phyloP scores from a whole-genome alignment of 768 basidiomycete genomes.

The Lactarius hengduanensis region DNA sequence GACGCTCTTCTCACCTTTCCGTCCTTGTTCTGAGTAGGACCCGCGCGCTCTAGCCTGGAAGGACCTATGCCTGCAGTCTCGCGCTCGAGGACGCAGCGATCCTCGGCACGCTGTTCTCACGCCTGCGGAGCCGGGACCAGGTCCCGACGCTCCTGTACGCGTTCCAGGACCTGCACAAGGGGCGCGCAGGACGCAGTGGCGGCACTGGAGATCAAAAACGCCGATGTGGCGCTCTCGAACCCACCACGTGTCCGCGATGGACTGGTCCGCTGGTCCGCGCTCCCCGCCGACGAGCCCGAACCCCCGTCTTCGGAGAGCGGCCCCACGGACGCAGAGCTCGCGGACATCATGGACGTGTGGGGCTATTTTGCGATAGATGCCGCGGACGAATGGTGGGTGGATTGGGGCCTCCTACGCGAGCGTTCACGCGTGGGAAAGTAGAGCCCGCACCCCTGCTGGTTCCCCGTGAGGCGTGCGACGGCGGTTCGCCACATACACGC shows the following conservation, averaged over 20 bases:
- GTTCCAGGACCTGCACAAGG: conserved; percentile 32
- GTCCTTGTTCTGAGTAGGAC: neutral
- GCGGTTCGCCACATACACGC: neutral
- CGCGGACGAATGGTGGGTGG: conserved; percentile 29
- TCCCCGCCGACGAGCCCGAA: conserved; percentile 3
- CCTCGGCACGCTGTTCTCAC: conserved; percentile 35
- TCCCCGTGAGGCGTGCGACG: neutral
- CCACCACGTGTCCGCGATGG: conserved; percentile 16
- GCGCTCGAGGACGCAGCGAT: conserved; percentile 35
- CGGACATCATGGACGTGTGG: conserved; percentile 24
- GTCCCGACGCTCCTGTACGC: conserved; percentile 32
- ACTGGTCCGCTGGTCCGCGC: conserved; percentile 14
- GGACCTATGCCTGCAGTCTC: conserved; percentile 34
- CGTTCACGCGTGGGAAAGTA: conserved; percentile 3
- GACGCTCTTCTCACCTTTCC: neutral
- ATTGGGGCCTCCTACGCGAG: conserved; percentile 27
- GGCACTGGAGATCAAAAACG: conserved; percentile 14
- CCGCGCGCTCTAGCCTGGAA: conserved; percentile 35
- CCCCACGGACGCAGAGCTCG: conserved; percentile 20
- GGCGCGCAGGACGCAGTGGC: conserved; percentile 25
- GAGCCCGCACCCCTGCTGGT: neutral
- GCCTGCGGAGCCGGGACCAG: conserved; percentile 29
- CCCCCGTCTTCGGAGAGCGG: neutral
- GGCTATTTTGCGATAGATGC: conserved; percentile 26
- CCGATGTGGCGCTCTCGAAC: conserved; percentile 1